Evolutionary conservation across 805 yeast genomes (phyloP), one percentile per base, ranked within the genome.

Genomic region (Lipomyces kockii): DNA sequence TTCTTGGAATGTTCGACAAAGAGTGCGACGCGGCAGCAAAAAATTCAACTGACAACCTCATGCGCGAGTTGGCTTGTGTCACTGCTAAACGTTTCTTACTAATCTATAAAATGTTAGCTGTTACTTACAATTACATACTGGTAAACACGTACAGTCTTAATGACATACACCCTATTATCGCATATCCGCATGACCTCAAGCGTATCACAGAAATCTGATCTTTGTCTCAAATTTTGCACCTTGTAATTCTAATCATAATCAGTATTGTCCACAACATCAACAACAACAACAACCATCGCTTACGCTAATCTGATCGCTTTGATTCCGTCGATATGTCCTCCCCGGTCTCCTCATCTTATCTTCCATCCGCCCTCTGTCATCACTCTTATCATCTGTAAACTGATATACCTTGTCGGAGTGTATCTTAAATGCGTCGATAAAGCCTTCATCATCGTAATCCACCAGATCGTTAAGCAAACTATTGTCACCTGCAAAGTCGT

Each of bases 271-370:
- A 17, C 1, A 4, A 17, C 32, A 29, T 25, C 43, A 29, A 9
- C 17, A n/a, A 3, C n/a, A n/a, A 27, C 9, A 25, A 3, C 34
- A 52, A 25, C 55, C 34, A 25, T 12, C 34, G 32, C 22, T 14
- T 37, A 58, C 54, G 39, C 39, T 58, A n/a, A 60, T 60, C 20
- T 60, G 63, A 53, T 46, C 63, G 11, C 46, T 52, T 39, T 58
- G 56, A 14, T 60, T 54, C 17, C 59, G 59, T 20, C 34, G 25
- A 32, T 20, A 32, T 20, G 43, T 56, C 27, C 43, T 27, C n/a
- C 32, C 56, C 56, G 9, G 8, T n/a, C 11, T 20, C n/a, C 25
- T 20, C 34, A 8, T 53, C 17, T 22, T 25, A 53, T 14, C 56
- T n/a, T 53, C 29, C 20, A 53, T 14, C 34, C 3, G 29, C 20